Conservation (phyloP, 164 flowering plant genomes). For the Vitis rotundifolia region DNA sequence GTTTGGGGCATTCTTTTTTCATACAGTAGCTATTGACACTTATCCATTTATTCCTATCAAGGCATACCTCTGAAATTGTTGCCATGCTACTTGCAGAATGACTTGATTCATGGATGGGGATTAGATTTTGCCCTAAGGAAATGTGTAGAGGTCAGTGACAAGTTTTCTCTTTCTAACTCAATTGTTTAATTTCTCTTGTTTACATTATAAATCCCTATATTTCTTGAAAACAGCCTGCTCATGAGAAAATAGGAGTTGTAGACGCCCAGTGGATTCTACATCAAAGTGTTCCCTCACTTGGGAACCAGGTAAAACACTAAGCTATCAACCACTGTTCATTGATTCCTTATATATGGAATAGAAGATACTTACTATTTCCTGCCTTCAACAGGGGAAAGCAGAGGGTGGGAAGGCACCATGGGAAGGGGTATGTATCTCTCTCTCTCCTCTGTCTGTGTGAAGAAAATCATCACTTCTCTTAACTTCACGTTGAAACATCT, state of each 20-base stretch:
- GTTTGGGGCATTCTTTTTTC: slow-evolving; percentile 12
- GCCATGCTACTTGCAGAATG: slow-evolving; percentile 47
- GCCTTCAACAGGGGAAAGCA: slow-evolving; percentile 41
- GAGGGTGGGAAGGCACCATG: slow-evolving; percentile 59
- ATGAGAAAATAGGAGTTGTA: slow-evolving; percentile 76
- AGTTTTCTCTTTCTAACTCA: not conserved
- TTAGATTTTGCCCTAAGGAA: slow-evolving; percentile 68
- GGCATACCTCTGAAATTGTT: not conserved
- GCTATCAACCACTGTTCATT: not conserved
- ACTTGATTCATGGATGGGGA: slow-evolving; percentile 82
- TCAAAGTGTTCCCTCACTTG: slow-evolving; percentile 68
- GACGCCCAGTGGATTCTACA: slow-evolving; percentile 80
- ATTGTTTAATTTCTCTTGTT: not conserved
- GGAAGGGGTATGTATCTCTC: slow-evolving; percentile 56
- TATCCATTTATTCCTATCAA: not conserved
- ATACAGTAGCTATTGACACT: not conserved
- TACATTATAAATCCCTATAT: not conserved
- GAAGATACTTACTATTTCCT: not conserved
- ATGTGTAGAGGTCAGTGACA: slow-evolving; percentile 57
- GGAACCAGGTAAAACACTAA: slow-evolving; percentile 50
- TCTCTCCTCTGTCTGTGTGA: not conserved
- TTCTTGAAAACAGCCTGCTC: slow-evolving; percentile 59
- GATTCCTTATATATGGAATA: too few species aligned
- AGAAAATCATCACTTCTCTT: too few species aligned
- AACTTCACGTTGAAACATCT: not conserved